These are phyloP conservation scores for Microascus cirrosus DNA, from an alignment of 2,329 filamentous ascomycete species.

Conservation along the genomic window DNA sequence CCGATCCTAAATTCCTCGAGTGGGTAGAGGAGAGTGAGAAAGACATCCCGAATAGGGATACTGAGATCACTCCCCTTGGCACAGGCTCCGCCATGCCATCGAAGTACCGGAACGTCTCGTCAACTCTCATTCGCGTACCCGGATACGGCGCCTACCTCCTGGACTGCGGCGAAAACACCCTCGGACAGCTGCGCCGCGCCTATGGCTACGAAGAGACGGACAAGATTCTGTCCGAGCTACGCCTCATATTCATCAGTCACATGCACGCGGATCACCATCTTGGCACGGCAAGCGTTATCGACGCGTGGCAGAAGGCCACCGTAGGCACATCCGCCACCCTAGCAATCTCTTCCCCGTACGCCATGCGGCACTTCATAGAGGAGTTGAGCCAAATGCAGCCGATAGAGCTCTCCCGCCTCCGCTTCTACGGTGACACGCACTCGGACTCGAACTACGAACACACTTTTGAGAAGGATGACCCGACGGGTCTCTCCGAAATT, in stretches of 20 bases:
- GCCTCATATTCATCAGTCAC: slow-evolving; percentile 86
- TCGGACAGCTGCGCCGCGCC: slow-evolving; percentile 73
- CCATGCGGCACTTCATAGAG: slow-evolving; percentile 64
- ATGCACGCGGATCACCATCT: slow-evolving; percentile 94
- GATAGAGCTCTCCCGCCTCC: slow-evolving; percentile 50
- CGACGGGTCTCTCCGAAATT: slow-evolving; percentile 54
- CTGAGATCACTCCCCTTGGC: slow-evolving; percentile 77
- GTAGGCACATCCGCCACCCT: slow-evolving; percentile 29
- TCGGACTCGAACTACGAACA: slow-evolving; percentile 14
- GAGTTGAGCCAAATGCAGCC: slow-evolving; percentile 75
- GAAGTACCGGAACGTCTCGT: slow-evolving; percentile 91
- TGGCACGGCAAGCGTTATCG: slow-evolving; percentile 70
- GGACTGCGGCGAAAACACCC: slow-evolving; percentile 84
- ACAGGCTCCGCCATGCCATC: slow-evolving; percentile 86
- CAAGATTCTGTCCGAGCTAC: slow-evolving; percentile 66
- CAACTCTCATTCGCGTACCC: slow-evolving; percentile 74
- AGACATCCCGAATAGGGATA: slow-evolving; percentile 62
- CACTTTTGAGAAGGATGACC: slow-evolving; percentile 24
- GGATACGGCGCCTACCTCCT: slow-evolving; percentile 80
- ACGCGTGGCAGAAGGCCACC: slow-evolving; percentile 60
- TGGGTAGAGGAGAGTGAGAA: slow-evolving; percentile 40
- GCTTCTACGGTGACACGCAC: slow-evolving; percentile 13
- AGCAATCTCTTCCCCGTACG: slow-evolving; percentile 55
- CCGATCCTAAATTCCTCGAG: slow-evolving; percentile 31
- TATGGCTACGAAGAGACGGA: slow-evolving; percentile 54